Percentiles rank a stretch among this genome's conserved stretches.
These are phyloP conservation scores for Lasiodiplodia citricola DNA, from an alignment of 2,329 filamentous ascomycete genomes.

Conservation along the genomic window DNA sequence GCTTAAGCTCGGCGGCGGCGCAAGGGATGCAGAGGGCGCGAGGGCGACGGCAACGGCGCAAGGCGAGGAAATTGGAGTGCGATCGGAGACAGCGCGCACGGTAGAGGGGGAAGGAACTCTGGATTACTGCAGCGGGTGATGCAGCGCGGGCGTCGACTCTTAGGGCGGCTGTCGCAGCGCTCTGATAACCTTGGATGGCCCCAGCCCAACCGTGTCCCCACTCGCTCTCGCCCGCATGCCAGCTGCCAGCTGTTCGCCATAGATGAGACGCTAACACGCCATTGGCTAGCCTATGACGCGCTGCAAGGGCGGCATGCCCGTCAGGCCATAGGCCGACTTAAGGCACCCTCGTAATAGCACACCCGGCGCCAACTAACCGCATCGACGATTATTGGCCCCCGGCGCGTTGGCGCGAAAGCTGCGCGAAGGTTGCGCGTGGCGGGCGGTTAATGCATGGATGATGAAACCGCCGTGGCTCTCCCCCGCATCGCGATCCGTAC, in stretches of 20 bases:
- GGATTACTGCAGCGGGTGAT: constrained; percentile 16
- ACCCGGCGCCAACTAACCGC: constrained; percentile 5
- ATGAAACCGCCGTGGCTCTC: background rate
- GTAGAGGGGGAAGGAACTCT: background rate
- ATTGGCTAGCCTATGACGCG: constrained; percentile 18
- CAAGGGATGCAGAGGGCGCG: constrained; percentile 12
- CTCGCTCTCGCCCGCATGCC: constrained; percentile 19
- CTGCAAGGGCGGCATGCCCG: constrained; percentile 20
- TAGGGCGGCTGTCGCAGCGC: constrained; percentile 17
- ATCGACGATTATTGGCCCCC: constrained; percentile 6
- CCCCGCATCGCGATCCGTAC: constrained; percentile 6
- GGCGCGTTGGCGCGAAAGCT: constrained; percentile 16
- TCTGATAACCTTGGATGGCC: constrained; percentile 21
- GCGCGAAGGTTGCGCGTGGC: background rate
- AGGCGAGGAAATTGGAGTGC: constrained; percentile 1
- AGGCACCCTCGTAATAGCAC: constrained; percentile 22
- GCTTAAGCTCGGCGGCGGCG: constrained; percentile 12
- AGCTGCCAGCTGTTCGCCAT: constrained; percentile 13
- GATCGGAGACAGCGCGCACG: background rate
- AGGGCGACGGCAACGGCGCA: background rate
- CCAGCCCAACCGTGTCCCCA: constrained; percentile 11
- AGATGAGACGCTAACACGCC: background rate
- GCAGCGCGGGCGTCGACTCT: constrained; percentile 16
- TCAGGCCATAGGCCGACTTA: constrained; percentile 18
- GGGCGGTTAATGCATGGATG: constrained; percentile 7